Conservation (phyloP, 148 eudicot species). For the Rhododendron molle region DNA sequence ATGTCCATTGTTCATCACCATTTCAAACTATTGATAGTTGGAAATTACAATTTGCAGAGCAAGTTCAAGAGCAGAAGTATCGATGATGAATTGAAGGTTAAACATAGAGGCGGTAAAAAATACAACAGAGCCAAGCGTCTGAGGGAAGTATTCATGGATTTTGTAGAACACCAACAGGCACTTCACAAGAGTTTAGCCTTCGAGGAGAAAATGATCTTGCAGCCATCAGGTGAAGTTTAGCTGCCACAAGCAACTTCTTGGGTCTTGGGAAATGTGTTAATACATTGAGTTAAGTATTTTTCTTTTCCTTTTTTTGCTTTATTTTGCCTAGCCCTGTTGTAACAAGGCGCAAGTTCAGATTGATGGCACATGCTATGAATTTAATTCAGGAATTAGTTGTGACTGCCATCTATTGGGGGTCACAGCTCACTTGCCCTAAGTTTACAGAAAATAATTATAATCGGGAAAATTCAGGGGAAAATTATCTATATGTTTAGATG, state of each 20-base stretch:
- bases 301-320: not conserved
- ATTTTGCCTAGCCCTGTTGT: not conserved
- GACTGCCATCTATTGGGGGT: not conserved
- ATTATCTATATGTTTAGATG: not conserved
- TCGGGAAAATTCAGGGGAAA: not conserved
- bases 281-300: not conserved
- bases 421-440: not conserved
- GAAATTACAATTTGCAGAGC: too few species aligned
- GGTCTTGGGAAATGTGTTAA: not conserved
- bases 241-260: not conserved
- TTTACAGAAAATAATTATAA: not conserved
- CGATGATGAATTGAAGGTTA: too few species aligned
- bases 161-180: too few species aligned
- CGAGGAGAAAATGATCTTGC: too few species aligned
- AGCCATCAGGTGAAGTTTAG: not conserved
- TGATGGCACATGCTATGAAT: not conserved
- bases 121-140: too few species aligned
- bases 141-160: too few species aligned
- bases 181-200: too few species aligned
- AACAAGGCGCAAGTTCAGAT: not conserved
- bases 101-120: too few species aligned
- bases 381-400: not conserved
- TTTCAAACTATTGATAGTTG: too few species aligned
- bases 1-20: too few species aligned
- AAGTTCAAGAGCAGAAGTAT: too few species aligned